Evolutionary conservation across 495 filamentous ascomycete species (phyloP), one percentile per base, ranked within the genome.

Genomic region (Echria macrotheca): DNA sequence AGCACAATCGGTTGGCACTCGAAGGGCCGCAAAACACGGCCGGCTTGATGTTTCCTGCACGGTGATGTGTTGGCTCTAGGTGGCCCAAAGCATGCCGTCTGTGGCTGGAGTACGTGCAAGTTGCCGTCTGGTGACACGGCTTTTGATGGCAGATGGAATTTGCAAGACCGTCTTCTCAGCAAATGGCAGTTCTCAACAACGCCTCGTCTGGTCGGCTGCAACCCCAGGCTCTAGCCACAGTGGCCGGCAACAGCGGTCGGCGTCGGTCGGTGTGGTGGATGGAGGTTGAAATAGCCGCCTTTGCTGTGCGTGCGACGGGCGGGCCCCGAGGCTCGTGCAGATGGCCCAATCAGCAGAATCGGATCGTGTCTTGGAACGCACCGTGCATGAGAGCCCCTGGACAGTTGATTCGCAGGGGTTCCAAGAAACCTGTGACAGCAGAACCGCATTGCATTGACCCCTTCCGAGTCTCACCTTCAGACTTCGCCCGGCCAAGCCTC

Each of bases 231-330:
- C n/a, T n/a, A n/a, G n/a, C n/a, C n/a, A 22, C 38, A 22, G 17
- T 41, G 38, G 38, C 8, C 19, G 5, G 11, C 37, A 19, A 19
- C 21, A 21, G 38, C 19, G 22, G 38, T 12, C 38, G 4, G 5
- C 38, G 21, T 22, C 38, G 21, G 38, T 24, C 15, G 38, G 11
- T 41, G 38, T 19, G 17, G 14, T 15, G 15, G 38, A 22, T 39
- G 38, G 38, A 53, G 47, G 49, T 58, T 47, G 46, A 59, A 59
- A 61, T 74, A 73, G 57, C 63, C 70, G 70, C 71, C 70, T 64
- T 71, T 67, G 70, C 64, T 17, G 60, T 64, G 60, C 44, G 59
- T 67, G 58, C 60, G 55, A 65, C 57, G 57, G 47, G 58, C 54
- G 55, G 61, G 7, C 28, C 59, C 49, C 45, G 48, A 50, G 44